Evolutionary conservation across 352 stramenopile species (phyloP), one percentile per base, ranked within the genome.

Genomic region (Elongisporangium undulatum): DNA sequence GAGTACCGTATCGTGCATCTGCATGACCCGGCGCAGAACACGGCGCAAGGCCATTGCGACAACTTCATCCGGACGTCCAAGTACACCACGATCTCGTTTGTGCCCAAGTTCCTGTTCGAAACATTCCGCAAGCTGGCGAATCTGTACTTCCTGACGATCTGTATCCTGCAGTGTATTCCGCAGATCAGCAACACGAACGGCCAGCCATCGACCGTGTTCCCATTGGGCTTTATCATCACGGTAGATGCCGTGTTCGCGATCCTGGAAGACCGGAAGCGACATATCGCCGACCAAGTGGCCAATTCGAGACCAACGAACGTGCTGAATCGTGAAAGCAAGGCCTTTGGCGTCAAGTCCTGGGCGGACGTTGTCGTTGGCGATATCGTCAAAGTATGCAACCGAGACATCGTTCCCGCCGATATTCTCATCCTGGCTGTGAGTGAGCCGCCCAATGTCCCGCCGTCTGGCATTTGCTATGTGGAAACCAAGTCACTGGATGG

Each of bases 51-150:
- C 26, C 94, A 87, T 70, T 90, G 80, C 67, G 74, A 81, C 77
- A 98, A 98, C 69, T 85, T 94, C 58, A 90, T 98, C 57, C 69
- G 92, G 21, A 98, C 92, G 49, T 94, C 76, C 66, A 98, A 97
- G 75, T 98, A 97, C 77, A 95, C 88, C 26, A 52, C 78, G 16
- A 63, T 89, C 13, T 94, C 74, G 59, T 97, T 98, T 62, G 34
- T 97, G 53, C 90, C 90, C 41, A 95, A 92, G 59, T 97, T 97
- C 48, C 76, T 98, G 34, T 94, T 95, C 51, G 90, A 97, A 69
- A 90, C 77, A 34, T 94, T 94, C 63, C 83, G 83, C 22, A 96
- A 97, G 66, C 77, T 97, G 41, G 92, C 92, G 26, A 98, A 98
- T 45, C 66, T 96, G 49, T 98, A 98, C 73, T 98, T 98, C 65